Percentiles rank a stretch among this genome's conserved stretches.
Conservation (phyloP, 345 rosid genomes). For the Sonneratia caseolaris region DNA sequence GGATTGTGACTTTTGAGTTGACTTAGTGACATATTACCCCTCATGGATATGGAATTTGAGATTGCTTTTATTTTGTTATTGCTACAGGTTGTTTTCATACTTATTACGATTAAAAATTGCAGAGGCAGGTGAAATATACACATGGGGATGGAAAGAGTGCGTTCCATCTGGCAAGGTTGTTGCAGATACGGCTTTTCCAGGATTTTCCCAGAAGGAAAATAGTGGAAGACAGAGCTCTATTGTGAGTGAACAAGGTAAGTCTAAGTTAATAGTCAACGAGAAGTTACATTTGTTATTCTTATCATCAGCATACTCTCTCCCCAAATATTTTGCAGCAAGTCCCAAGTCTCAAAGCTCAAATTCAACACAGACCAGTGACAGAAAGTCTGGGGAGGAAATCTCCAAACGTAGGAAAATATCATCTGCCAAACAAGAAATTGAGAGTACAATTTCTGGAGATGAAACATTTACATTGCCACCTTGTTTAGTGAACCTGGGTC, state of each 20-base stretch:
- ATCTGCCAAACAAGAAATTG: constrained; percentile 39
- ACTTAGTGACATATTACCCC: not conserved
- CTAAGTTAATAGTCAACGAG: not conserved
- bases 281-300: not conserved
- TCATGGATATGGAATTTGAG: not conserved
- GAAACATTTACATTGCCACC: constrained; percentile 48
- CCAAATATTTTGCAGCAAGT: constrained; percentile 22
- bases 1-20: not conserved
- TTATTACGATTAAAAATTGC: constrained; percentile 9
- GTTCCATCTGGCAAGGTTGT: constrained; percentile 42
- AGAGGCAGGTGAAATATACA: constrained; percentile 62
- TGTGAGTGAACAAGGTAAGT: constrained; percentile 41
- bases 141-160: constrained; percentile 98
- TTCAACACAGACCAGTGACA: constrained; percentile 20
- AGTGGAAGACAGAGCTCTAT: constrained; percentile 27
- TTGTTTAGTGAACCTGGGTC: constrained; percentile 40
- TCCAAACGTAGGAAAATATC: constrained; percentile 50
- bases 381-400: constrained; percentile 42
- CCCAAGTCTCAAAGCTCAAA: constrained; percentile 30
- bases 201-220: constrained; percentile 31
- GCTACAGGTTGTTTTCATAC: not conserved
- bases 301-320: not conserved
- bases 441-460: constrained; percentile 35
- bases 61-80: constrained; percentile 1
- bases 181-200: constrained; percentile 23